Evolutionary conservation across 352 stramenopile species (phyloP).

Genomic region (Phytophthora quininea): DNA sequence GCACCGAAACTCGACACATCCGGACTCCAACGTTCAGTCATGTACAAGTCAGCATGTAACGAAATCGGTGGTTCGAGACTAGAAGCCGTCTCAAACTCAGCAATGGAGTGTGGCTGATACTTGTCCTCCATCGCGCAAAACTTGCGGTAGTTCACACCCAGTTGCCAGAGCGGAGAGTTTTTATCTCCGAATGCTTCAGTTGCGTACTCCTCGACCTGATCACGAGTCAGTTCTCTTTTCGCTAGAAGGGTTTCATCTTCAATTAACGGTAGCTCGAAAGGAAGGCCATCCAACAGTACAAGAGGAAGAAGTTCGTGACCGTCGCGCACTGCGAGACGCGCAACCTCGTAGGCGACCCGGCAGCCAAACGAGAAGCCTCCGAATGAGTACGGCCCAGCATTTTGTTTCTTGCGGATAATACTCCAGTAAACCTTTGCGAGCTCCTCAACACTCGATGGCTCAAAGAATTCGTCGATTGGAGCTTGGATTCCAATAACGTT

Average conservation of each 20-base stretch:
- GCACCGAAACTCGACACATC: conserved; percentile 13
- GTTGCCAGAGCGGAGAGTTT: conserved; percentile 30
- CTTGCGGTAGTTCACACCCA: conserved; percentile 41
- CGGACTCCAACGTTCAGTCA: conserved; percentile 42
- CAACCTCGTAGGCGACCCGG: conserved; percentile 54
- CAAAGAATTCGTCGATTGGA: background rate
- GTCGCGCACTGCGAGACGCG: conserved; percentile 27
- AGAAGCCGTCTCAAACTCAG: conserved; percentile 4
- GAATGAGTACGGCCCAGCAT: conserved; percentile 43
- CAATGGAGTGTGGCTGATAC: conserved; percentile 37
- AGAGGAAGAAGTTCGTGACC: conserved; percentile 41
- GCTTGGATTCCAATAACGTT: conserved; percentile 47
- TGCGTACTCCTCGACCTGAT: conserved; percentile 24
- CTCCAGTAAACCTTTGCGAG: conserved; percentile 49
- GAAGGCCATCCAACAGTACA: conserved; percentile 49
- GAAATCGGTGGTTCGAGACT: conserved; percentile 7
- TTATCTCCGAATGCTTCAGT: conserved; percentile 21
- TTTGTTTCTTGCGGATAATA: conserved; percentile 38
- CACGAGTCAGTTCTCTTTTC: conserved; percentile 20
- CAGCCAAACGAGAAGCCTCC: conserved; percentile 73
- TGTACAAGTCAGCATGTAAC: conserved; percentile 38
- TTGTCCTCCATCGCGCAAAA: conserved; percentile 45
- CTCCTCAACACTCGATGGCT: conserved; percentile 33
- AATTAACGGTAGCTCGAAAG: conserved; percentile 24
- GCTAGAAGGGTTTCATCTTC: conserved; percentile 8